A percentile compares a stretch with the other conserved stretches of the same genome.
These are phyloP conservation scores for Gnaphalium uliginosum DNA, from an alignment of 129 eudicot genomes.

Conservation along the genomic window DNA sequence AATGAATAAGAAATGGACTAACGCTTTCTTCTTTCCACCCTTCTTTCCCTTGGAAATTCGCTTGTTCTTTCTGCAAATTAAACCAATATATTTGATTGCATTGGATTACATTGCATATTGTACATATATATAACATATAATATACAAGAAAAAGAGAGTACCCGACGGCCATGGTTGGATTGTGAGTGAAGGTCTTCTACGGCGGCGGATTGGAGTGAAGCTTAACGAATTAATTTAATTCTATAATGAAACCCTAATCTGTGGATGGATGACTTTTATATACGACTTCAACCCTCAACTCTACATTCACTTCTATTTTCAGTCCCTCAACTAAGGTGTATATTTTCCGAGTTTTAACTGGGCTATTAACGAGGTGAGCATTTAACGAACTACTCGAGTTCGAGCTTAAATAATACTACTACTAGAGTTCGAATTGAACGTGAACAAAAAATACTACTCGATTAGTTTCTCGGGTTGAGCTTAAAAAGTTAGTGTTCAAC, in stretches of 20 bases:
- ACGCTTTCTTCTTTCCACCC: conserved; percentile 87
- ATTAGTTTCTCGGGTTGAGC: too few relatives aligned
- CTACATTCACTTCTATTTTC: background rate
- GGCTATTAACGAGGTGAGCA: too few relatives aligned
- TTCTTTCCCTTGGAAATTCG: conserved; percentile 83
- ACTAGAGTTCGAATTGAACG: too few relatives aligned
- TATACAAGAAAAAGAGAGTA: too few relatives aligned
- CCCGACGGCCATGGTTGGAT: conserved; percentile 38
- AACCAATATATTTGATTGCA: too few relatives aligned
- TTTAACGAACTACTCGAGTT: too few relatives aligned
- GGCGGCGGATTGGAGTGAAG: background rate
- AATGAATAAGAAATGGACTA: conserved; percentile 27
- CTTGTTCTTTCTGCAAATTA: conserved; percentile 71
- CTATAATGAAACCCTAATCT: background rate
- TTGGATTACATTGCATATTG: too few relatives aligned
- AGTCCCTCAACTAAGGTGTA: background rate
- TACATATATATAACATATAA: too few relatives aligned
- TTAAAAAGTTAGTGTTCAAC: too few relatives aligned
- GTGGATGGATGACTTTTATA: background rate
- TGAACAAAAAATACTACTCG: too few relatives aligned
- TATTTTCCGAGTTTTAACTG: too few relatives aligned
- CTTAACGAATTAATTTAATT: background rate
- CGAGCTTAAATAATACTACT: too few relatives aligned
- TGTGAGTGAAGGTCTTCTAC: background rate
- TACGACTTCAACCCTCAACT: background rate